Base-by-base conservation (phyloP, 2,329 filamentous ascomycete species). In the Acrodontium crateriforme region DNA sequence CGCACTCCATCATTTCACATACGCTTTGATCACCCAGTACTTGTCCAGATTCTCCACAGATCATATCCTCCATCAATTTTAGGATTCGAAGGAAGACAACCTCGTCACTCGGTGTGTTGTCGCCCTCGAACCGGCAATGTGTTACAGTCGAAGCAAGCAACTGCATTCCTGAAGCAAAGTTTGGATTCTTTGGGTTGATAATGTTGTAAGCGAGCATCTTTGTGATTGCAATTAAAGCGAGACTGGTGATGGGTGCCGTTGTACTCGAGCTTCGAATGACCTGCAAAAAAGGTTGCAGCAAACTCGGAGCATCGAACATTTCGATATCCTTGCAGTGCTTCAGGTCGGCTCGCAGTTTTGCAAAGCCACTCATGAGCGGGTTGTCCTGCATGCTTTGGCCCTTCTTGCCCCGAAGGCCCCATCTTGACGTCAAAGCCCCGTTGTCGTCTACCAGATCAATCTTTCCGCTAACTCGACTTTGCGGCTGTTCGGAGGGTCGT, bases 1-100 rank as follows among this genome's bases (percentile, higher is more conserved):
- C 89, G 2, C 84, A 87, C 53, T 93, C 89, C 87, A 98, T 95
- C 84, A 98, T 95, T 53, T 94, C 84, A 52, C 91, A 98, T 8
- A 98, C 84, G 49, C 87, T 95, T 59, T 95, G 87, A 46, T 98
- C 89, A 33, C 87, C 91, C n/a, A 98, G 63, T 8, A 95, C 72
- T 40, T 91, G 78, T 19, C 89, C 89, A 16, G 87, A 84, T 0
- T 85, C 82, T 0, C 89, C 82, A 10, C 85, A 91, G 45, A 98
- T 77, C 79, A 98, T 94, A 47, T 84, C 81, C 56, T 98, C 89
- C 89, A 98, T 98, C 25, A 98, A 68, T 50, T 93, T 89, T 34
- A 98, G 58, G 45, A 98, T 95, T 59, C 91, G 78, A 31, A 95
- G 63, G 30, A 95, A 67, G 9, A 98, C 91, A 29, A 95, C 84